Base-by-base conservation (phyloP, 768 basidiomycete species). In the Suillus cothurnatus region DNA sequence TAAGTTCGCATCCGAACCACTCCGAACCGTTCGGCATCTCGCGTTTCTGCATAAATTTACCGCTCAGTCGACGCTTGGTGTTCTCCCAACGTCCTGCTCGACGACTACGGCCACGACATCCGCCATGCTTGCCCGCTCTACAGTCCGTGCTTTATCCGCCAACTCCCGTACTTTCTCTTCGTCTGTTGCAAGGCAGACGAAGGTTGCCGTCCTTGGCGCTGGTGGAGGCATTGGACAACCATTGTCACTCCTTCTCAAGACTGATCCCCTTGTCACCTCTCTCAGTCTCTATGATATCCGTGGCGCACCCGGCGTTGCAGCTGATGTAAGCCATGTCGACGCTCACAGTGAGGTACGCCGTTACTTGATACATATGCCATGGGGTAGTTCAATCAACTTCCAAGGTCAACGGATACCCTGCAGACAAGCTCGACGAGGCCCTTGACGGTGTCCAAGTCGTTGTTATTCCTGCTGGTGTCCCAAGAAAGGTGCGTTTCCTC, bases 211-310 rank as follows among this genome's bases (percentile, higher is more conserved):
- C 66, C 93, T 97, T 77, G 97, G 97, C 72, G 97, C 97, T 67
- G 97, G 94, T 73, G 97, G 97, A 85, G 97, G 97, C 79, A 99
- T 99, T 78, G 97, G 97, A 77, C 97, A 99, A 80, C 96, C 97
- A 74, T 83, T 98, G 72, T 97, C 95, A 57, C 82, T 99, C 69
- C 85, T 97, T 69, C 88, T 98, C 77, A 98, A 99, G 85, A 87
- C 82, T 70, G 92, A 99, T 84, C 94, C 94, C 50, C 82, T 95
- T 71, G 92, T 97, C 76, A 88, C 88, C 62, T 87, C 90, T 68
- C 81, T 98, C 74, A 91, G 85, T 76, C 83, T 98, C 69, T 98
- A 94, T 81, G 95, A 97, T 84, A 95, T 97, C 75, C 92, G 94
- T 74, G 94, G 94, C 71, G 94, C 95, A 43, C 91, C 93, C 67